Evolutionary conservation across 805 yeast species (phyloP).

Genomic region (Candida jianshihensis): DNA sequence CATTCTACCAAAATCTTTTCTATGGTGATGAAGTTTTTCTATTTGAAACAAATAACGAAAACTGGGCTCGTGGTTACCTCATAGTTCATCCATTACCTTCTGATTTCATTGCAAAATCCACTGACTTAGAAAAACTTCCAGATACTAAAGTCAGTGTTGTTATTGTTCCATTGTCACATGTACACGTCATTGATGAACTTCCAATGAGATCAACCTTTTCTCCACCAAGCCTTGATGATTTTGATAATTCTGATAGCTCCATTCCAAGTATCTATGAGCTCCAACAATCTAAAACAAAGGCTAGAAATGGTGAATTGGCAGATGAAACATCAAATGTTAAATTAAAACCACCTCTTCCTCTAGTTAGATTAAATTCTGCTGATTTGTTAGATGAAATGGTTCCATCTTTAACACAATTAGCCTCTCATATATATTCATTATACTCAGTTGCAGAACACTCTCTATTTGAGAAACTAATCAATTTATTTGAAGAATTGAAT

Average conservation of each 20-base stretch:
- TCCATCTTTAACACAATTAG: slow-evolving; percentile 48
- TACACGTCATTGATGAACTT: slow-evolving; percentile 36
- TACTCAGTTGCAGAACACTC: slow-evolving; percentile 66
- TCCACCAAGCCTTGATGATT: slow-evolving; percentile 23
- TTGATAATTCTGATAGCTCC: slow-evolving; percentile 16
- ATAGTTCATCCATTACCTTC: slow-evolving; percentile 63
- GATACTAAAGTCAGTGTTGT: slow-evolving; percentile 45
- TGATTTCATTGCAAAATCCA: slow-evolving; percentile 54
- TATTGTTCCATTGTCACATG: slow-evolving; percentile 54
- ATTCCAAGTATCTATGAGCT: slow-evolving; percentile 31
- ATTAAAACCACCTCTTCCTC: slow-evolving; percentile 50
- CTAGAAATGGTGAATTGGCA: slow-evolving; percentile 21
- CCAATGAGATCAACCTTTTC: slow-evolving; percentile 31
- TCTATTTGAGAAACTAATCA: slow-evolving; percentile 49
- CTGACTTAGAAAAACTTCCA: slow-evolving; percentile 57
- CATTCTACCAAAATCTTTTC: slow-evolving; percentile 45
- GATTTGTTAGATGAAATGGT: slow-evolving; percentile 48
- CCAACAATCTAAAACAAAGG: slow-evolving; percentile 24
- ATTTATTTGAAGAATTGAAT: slow-evolving; percentile 49
- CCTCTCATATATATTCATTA: slow-evolving; percentile 60
- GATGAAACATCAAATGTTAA: slow-evolving; percentile 21
- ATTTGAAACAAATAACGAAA: slow-evolving; percentile 52
- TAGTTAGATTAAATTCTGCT: slow-evolving; percentile 35
- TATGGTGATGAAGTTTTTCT: slow-evolving; percentile 76
- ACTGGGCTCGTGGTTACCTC: slow-evolving; percentile 79